Evolutionary conservation across 2,329 filamentous ascomycete species (phyloP), one percentile per base, ranked within the genome.

Genomic region (Fusarium ambrosium): DNA sequence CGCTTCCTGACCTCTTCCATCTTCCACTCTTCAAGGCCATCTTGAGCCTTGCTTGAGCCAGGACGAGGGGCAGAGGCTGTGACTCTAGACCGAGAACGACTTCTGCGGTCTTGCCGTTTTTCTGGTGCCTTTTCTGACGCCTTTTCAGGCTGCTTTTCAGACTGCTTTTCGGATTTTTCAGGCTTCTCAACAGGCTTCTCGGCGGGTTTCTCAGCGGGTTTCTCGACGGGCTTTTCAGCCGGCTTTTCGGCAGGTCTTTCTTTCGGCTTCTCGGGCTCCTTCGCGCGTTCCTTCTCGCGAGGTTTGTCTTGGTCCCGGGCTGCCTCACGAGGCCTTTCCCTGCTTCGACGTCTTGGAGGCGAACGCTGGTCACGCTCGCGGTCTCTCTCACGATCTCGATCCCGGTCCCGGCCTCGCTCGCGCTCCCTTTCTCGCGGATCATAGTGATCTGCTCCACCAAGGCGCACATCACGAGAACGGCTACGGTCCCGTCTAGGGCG

Each of bases 1-100:
- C 90, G 87, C 79, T 90, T 89, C 79, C 87, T 89, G 63, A 91
- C 89, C 76, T 91, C 89, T 68, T 88, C 88, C 73, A 89, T 87
- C 79, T 92, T 92, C 86, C 89, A 89, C 18, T 86, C 86, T 75
- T 90, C 89, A 29, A 86, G 82, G 45, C 86, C 86, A n/a, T 87
- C 85, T 59, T 86, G 86, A 66, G 84, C 87, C 22, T 85, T 80
- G 18, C 80, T 81, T 1, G 84, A 82, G 3, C 84, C 81, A 2
- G 85, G 84, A 34, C 84, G 81, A 6, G 80, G 77, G 10, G 79
- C 73, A 2, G 85, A 81, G 6, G 84, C 82, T 5, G 79, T 75
- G 6, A 82, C 83, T 13, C 80, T 81, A 4, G 85, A 85, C 32
- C 85, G 85, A 27, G 88, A 88, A 22, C 85, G 84, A 72, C 86